phyloP scores from a whole-genome alignment of 2,329 filamentous ascomycete genomes.

The Ascochyta lentis region DNA sequence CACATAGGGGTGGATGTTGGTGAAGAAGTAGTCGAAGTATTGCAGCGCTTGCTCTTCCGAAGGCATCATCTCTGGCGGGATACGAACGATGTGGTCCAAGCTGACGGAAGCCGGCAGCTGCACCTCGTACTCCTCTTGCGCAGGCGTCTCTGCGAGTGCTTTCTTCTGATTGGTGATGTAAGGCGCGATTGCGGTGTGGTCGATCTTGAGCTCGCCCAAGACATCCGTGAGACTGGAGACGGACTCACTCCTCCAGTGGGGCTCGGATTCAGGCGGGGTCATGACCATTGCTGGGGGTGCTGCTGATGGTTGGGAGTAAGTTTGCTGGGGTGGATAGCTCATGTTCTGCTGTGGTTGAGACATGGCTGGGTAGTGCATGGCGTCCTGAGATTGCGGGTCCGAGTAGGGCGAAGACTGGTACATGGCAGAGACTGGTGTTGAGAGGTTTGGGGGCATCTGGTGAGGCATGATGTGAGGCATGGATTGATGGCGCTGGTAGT shows the following conservation, averaged over 20 bases:
- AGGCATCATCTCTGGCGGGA: conserved; percentile 93
- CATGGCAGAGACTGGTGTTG: conserved; percentile 41
- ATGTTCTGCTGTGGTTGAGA: conserved; percentile 45
- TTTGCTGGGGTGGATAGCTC: conserved; percentile 42
- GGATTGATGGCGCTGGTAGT: conserved; percentile 46
- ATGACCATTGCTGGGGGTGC: conserved; percentile 37
- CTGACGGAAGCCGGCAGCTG: conserved; percentile 71
- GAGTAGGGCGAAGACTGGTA: conserved; percentile 47
- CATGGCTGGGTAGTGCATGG: conserved; percentile 47
- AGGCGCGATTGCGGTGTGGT: conserved; percentile 84
- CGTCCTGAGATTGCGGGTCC: conserved; percentile 42
- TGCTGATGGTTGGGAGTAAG: conserved; percentile 41
- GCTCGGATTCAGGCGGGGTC: conserved; percentile 59
- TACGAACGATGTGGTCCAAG: conserved; percentile 79
- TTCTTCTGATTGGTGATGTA: conserved; percentile 76
- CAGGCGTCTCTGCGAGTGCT: conserved; percentile 64
- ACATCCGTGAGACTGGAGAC: conserved; percentile 77
- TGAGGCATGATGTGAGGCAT: conserved; percentile 40
- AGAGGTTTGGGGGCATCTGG: conserved; percentile 39
- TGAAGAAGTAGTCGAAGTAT: conserved; percentile 91
- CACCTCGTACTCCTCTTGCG: conserved; percentile 74
- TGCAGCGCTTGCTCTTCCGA: conserved; percentile 79
- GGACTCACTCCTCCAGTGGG: conserved; percentile 46
- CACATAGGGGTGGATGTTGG: conserved; percentile 89
- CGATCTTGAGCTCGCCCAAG: conserved; percentile 84